These are phyloP conservation scores for Oryza australiensis DNA, from an alignment of 176 grass and related monocot species.

Conservation along the genomic window DNA sequence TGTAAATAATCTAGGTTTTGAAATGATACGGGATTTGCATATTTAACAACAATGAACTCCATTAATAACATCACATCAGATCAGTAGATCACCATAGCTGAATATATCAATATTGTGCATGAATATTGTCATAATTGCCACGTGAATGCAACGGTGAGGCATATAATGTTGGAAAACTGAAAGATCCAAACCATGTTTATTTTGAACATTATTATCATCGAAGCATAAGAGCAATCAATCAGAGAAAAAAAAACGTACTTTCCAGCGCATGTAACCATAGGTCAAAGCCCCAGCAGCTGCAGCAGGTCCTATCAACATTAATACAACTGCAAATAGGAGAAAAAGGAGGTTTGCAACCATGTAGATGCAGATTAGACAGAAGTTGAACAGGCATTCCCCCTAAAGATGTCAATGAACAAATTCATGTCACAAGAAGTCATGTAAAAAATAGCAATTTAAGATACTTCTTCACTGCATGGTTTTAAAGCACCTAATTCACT, in stretches of 20 bases:
- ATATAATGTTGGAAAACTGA: background rate
- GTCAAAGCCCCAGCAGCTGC: slow-evolving; percentile 62
- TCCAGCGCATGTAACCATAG: slow-evolving; percentile 94
- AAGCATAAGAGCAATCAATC: slow-evolving; percentile 10
- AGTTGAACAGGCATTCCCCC: background rate
- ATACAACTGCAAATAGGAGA: slow-evolving; percentile 38
- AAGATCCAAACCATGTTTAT: background rate
- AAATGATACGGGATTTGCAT: background rate
- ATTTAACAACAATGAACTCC: background rate
- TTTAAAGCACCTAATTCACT: background rate
- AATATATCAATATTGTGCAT: background rate
- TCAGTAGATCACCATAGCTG: no score
- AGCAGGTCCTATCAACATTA: slow-evolving; percentile 62
- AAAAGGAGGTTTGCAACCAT: background rate
- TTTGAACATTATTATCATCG: background rate
- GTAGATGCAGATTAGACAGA: background rate
- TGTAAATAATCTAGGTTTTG: background rate
- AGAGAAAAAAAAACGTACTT: slow-evolving; percentile 47
- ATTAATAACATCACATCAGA: background rate
- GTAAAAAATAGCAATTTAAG: background rate
- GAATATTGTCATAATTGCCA: background rate
- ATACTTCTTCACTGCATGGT: background rate
- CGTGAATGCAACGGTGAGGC: background rate
- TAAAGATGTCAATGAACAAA: background rate
- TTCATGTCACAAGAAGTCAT: background rate